Base-by-base conservation (phyloP, 805 yeast species). In the Ogataea minuta region DNA sequence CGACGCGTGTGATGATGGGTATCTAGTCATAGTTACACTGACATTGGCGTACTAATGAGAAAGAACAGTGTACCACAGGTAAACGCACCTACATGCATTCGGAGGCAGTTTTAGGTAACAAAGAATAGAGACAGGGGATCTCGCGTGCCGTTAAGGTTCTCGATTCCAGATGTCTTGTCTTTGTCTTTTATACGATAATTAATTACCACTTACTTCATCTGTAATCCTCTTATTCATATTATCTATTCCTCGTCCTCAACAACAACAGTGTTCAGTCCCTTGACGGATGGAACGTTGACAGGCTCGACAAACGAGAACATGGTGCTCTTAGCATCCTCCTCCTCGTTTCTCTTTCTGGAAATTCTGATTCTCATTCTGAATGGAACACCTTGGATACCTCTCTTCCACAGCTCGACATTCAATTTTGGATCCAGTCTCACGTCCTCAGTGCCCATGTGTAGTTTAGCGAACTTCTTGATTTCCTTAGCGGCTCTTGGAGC, bases 401-500 rank as follows among this genome's bases (percentile, higher is more conserved):
- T 90, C 76, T 87, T 84, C 99, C 99, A 93, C 78, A 93, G 80
- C 68, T 84, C 95, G 75, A 90, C 93, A 86, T 93, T 93, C 74
- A 93, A 80, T 76, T 82, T 87, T 70, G 99, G 98, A 77, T 93
- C 98, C 66, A 93, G 77, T 81, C 99, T 93, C 73, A 93, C 98
- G 72, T 93, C 99, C 56, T 84, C 74, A 65, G 99, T 93, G 71
- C 98, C 98, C 93, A 93, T 88, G 85, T 91, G 97, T 78, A 87
- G 81, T 71, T 86, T 80, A 68, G 98, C 97, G 71, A 93, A 93
- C 77, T 86, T 89, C 82, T 88, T 91, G 79, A 93, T 90, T 76
- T 89, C 99, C 86, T 88, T 93, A 77, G 91, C 93, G 66, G 99
- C 99, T 71, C 78, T 87, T 77, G 99, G 99, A 68, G 99, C 99